Percentiles rank a stretch among this genome's conserved stretches.
These are phyloP conservation scores for Coriaria nepalensis DNA, from an alignment of 306 rosid genomes.

Conservation along the genomic window DNA sequence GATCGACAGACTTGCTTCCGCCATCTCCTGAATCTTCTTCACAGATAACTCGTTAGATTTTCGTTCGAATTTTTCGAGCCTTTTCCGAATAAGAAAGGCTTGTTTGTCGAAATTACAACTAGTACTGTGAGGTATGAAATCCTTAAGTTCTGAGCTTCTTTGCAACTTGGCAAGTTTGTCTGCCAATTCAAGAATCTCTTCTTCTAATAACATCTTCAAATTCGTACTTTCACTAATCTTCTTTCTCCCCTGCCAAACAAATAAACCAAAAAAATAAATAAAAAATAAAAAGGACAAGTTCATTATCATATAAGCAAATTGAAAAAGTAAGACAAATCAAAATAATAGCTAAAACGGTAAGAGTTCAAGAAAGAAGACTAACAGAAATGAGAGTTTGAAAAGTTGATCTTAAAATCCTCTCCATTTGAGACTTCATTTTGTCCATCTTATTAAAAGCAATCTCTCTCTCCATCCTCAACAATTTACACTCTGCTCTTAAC, in stretches of 20 bases:
- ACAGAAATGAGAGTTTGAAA: conserved; percentile 65
- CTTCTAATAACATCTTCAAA: conserved; percentile 35
- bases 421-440: conserved; percentile 41
- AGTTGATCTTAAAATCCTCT: conserved; percentile 51
- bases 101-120: conserved; percentile 50
- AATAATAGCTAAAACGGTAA: neutral
- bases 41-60: conserved; percentile 36
- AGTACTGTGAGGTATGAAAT: conserved; percentile 16
- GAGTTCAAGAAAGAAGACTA: conserved; percentile 16
- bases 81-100: conserved; percentile 35
- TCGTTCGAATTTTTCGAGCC: conserved; percentile 44
- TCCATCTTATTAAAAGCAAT: conserved; percentile 51
- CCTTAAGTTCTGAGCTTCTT: conserved; percentile 33
- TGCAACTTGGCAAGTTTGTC: conserved; percentile 54
- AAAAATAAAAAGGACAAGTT: neutral
- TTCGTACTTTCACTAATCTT: conserved; percentile 48
- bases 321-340: too few species aligned
- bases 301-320: neutral
- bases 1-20: conserved; percentile 39
- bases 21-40: conserved; percentile 51
- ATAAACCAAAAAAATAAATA: neutral
- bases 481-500: conserved; percentile 86
- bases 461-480: conserved; percentile 87
- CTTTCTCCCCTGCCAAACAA: conserved; percentile 49
- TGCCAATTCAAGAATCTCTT: conserved; percentile 46